These are phyloP conservation scores for Pleurotus pulmonarius DNA, from an alignment of 768 basidiomycete genomes.

Conservation along the genomic window DNA sequence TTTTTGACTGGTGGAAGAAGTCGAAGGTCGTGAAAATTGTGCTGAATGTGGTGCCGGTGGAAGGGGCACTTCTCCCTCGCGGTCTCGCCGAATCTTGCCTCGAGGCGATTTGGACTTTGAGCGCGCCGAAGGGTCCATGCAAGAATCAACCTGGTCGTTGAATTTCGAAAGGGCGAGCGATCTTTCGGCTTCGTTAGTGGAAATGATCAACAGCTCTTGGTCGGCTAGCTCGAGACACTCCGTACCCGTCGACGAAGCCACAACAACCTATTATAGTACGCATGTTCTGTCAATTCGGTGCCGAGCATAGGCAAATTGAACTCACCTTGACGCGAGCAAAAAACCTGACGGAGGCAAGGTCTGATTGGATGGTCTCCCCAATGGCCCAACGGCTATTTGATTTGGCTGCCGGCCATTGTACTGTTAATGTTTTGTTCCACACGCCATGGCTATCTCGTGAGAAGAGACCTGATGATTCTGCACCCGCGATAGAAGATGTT, in stretches of 20 bases:
- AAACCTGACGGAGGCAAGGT: slow-evolving; percentile 64
- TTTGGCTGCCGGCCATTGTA: slow-evolving; percentile 71
- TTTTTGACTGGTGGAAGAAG: slow-evolving; percentile 1
- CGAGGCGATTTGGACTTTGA: slow-evolving; percentile 60
- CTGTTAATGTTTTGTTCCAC: slow-evolving; percentile 61
- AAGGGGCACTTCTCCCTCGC: slow-evolving; percentile 21
- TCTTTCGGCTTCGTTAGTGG: slow-evolving; percentile 68
- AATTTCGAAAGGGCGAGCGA: slow-evolving; percentile 60
- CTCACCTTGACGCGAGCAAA: slow-evolving; percentile 66
- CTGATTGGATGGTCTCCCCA: slow-evolving; percentile 71
- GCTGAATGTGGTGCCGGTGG: slow-evolving; percentile 39
- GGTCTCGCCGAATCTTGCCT: slow-evolving; percentile 31
- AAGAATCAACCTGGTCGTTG: slow-evolving; percentile 34
- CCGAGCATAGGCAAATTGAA: slow-evolving; percentile 11
- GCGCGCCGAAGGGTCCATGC: slow-evolving; percentile 24
- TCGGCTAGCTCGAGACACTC: slow-evolving; percentile 71
- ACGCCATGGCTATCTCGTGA: slow-evolving; percentile 51
- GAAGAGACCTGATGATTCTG: slow-evolving; percentile 59
- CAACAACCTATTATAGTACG: slow-evolving; percentile 32
- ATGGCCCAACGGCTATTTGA: slow-evolving; percentile 73
- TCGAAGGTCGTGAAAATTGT: slow-evolving; percentile 13
- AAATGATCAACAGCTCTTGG: slow-evolving; percentile 61
- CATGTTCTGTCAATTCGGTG: background rate
- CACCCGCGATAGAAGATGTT: slow-evolving; percentile 50
- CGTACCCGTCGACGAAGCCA: slow-evolving; percentile 54